Base-by-base conservation (phyloP, 805 yeast species). In the Saturnispora dispora region DNA sequence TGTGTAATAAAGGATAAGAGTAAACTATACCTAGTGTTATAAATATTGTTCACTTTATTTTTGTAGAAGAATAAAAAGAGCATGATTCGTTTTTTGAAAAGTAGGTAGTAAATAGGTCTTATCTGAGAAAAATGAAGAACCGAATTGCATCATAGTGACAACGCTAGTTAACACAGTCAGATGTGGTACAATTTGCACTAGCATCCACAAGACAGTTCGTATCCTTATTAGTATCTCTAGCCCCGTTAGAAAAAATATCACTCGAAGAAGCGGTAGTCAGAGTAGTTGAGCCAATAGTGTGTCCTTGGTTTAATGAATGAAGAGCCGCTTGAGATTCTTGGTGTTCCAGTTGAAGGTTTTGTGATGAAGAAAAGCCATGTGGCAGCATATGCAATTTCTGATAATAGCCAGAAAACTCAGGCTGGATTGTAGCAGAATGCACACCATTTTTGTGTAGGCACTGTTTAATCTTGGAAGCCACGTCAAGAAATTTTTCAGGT, bases 401-500 rank as follows among this genome's bases (percentile, higher is more conserved):
- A 39, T 68, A 69, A 52, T 59, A 68, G 10, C 57, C 54, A 2
- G 73, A 64, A 61, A 91, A 93, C 70, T 91, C 99, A 0, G 99
- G 99, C 69, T 91, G 99, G 47, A 93, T 90, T 1, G 99, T 91
- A 18, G 91, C 96, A 36, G 93, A 85, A 62, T 90, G 95, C 54
- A 91, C 83, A 44, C 96, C 96, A 63, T 83, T 84, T 27, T 76
- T 81, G 60, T 88, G 96, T 60, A 91, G 75, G 45, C 89, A 82
- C 48, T 78, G 78, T 66, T 93, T 80, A 49, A 91, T 91, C 52
- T 78, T 77, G 46, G 81, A 74, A 8, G 95, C 95, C 47, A 86
- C 76, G n/a, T 70, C 67, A 51, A 83, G 68, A 64, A 88, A 93
- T 25, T 78, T 73, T 51, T 76, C 79, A n/a, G 88, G 85, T 10